Evolutionary conservation across 495 filamentous ascomycete species (phyloP).

Genomic region (Penicillium macrosclerotiorum): DNA sequence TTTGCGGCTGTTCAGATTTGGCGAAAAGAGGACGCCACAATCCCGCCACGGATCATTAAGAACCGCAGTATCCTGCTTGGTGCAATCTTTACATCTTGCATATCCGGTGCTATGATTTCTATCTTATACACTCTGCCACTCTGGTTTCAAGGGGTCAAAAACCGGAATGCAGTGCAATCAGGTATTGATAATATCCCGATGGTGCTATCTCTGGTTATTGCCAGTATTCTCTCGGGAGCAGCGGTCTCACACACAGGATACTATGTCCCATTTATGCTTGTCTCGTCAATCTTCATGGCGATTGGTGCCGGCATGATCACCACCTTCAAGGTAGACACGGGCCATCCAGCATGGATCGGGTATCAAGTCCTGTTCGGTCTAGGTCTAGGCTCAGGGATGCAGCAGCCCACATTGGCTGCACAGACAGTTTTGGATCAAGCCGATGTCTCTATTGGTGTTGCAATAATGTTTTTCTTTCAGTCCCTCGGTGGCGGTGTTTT

Average conservation of each 20-base stretch:
- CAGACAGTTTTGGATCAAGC: conserved; percentile 56
- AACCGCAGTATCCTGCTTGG: conserved; percentile 52
- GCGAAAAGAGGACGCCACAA: conserved; percentile 44
- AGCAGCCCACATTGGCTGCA: conserved; percentile 61
- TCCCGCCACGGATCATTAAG: conserved; percentile 57
- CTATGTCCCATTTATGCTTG: conserved; percentile 60
- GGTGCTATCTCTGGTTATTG: conserved; percentile 44
- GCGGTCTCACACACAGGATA: conserved; percentile 60
- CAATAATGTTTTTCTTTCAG: conserved; percentile 66
- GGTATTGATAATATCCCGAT: conserved; percentile 41
- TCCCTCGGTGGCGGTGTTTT: conserved; percentile 66
- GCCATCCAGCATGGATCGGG: conserved; percentile 59
- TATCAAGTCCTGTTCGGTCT: conserved; percentile 70
- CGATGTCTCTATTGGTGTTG: conserved; percentile 61
- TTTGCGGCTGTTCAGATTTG: conserved; percentile 49
- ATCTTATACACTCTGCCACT: conserved; percentile 63
- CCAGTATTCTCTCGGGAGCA: conserved; percentile 46
- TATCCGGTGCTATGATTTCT: conserved; percentile 30
- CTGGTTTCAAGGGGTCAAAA: conserved; percentile 70
- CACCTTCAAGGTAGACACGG: conserved; percentile 52
- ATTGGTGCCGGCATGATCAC: conserved; percentile 64
- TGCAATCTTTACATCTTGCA: conserved; percentile 30
- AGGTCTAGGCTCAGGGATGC: conserved; percentile 71
- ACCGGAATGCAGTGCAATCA: conserved; percentile 28
- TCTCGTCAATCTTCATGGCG: conserved; percentile 50